Conservation (phyloP, 2,329 filamentous ascomycete genomes). For the Penicillium italicum region DNA sequence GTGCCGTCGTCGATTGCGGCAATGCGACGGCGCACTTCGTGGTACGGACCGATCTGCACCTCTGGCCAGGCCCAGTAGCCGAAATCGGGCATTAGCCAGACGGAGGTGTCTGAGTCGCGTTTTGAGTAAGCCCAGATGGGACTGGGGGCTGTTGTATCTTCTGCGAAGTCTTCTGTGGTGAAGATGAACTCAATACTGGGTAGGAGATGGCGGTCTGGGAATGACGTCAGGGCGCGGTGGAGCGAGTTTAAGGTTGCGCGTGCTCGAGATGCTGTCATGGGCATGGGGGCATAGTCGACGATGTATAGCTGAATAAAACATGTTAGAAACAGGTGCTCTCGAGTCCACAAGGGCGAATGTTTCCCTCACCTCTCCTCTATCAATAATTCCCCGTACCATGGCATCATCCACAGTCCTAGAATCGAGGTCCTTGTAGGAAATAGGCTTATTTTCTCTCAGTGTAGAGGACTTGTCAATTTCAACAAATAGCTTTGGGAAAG, state of each 20-base stretch:
- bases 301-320: conserved; percentile 33
- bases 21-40: conserved; percentile 42
- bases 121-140: conserved; percentile 47
- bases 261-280: conserved; percentile 35
- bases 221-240: conserved; percentile 46
- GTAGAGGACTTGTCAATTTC: conserved; percentile 36
- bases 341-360: background rate
- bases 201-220: conserved; percentile 38
- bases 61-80: conserved; percentile 54
- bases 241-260: conserved; percentile 47
- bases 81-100: conserved; percentile 55
- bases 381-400: conserved; percentile 38
- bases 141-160: conserved; percentile 20
- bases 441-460: conserved; percentile 19
- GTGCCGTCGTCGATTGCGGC: conserved; percentile 36
- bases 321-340: background rate
- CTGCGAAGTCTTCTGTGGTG: conserved; percentile 45
- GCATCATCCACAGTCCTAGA: conserved; percentile 32
- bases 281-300: conserved; percentile 34
- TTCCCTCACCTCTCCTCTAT: conserved; percentile 35
- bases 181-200: conserved; percentile 52
- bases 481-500: conserved; percentile 41
- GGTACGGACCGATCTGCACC: conserved; percentile 44
- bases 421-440: conserved; percentile 37
- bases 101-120: conserved; percentile 35